Conservation (phyloP, 1,284 basidiomycete species). For the Rhodotorula sp. region DNA sequence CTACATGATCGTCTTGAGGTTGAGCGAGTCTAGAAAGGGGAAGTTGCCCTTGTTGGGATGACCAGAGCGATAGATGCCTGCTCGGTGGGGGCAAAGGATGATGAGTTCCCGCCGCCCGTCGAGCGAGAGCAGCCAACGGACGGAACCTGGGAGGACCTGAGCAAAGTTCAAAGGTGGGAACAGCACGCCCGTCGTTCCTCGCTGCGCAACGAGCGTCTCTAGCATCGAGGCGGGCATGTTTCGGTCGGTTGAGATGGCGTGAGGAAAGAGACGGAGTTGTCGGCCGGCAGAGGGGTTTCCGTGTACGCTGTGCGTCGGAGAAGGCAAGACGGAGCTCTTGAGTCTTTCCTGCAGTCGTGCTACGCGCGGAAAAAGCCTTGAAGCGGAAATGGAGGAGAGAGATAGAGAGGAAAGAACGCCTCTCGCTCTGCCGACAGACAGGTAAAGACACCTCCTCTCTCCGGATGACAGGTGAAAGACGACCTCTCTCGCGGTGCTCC, state of each 20-base stretch:
- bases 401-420: too few relatives aligned
- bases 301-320: too few relatives aligned
- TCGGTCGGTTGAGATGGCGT: neutral
- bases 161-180: slow-evolving; percentile 37
- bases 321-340: too few relatives aligned
- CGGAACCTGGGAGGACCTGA: slow-evolving; percentile 22
- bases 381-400: too few relatives aligned
- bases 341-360: too few relatives aligned
- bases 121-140: neutral
- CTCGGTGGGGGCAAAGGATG: neutral
- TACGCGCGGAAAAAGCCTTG: too few relatives aligned
- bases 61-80: slow-evolving; percentile 44
- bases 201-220: slow-evolving; percentile 9
- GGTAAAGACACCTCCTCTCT: too few relatives aligned
- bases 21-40: slow-evolving; percentile 48
- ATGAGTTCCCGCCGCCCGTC: neutral
- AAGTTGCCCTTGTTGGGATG: slow-evolving; percentile 52
- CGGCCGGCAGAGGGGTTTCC: too few relatives aligned
- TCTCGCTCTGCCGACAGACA: too few relatives aligned
- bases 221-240: neutral
- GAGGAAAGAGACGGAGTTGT: neutral
- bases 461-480: too few relatives aligned
- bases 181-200: neutral
- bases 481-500: too few relatives aligned
- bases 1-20: slow-evolving; percentile 49